Percentiles rank a stretch among this genome's conserved stretches.
phyloP scores from a whole-genome alignment of 1,284 basidiomycete genomes.

The Kalmanozyma brasiliensis region DNA sequence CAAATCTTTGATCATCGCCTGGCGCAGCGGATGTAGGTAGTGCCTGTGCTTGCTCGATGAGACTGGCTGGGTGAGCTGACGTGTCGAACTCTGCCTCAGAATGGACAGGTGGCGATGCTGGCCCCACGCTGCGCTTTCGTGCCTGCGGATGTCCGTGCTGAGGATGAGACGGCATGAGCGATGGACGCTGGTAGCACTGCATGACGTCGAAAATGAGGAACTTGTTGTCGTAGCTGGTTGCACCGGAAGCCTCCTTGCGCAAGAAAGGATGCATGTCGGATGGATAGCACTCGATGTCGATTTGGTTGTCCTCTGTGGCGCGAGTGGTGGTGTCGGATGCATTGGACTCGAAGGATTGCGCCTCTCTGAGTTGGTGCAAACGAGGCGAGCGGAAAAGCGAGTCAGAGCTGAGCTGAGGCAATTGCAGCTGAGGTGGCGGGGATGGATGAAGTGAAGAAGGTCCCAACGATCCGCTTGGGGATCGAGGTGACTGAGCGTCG shows the following conservation, averaged over 20 bases:
- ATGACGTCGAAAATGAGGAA: slow-evolving; percentile 54
- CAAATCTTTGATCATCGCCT: slow-evolving; percentile 60
- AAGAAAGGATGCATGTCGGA: slow-evolving; percentile 30
- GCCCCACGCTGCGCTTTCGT: background rate
- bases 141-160: background rate
- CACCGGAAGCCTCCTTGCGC: background rate
- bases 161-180: background rate
- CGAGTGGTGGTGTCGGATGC: slow-evolving; percentile 41
- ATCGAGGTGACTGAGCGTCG: slow-evolving; percentile 3
- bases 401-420: slow-evolving; percentile 39
- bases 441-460: background rate
- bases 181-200: slow-evolving; percentile 41
- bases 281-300: slow-evolving; percentile 16
- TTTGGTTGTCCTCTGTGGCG: slow-evolving; percentile 12
- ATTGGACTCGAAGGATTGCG: slow-evolving; percentile 45
- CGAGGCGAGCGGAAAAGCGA: slow-evolving; percentile 23
- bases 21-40: slow-evolving; percentile 43
- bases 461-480: no score
- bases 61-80: slow-evolving; percentile 10
- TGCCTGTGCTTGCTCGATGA: slow-evolving; percentile 37
- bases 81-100: no score
- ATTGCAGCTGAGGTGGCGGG: slow-evolving; percentile 19
- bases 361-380: slow-evolving; percentile 41
- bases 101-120: background rate
- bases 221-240: background rate